phyloP scores from a whole-genome alignment of 768 basidiomycete genomes.

The Boletus subparvulus region DNA sequence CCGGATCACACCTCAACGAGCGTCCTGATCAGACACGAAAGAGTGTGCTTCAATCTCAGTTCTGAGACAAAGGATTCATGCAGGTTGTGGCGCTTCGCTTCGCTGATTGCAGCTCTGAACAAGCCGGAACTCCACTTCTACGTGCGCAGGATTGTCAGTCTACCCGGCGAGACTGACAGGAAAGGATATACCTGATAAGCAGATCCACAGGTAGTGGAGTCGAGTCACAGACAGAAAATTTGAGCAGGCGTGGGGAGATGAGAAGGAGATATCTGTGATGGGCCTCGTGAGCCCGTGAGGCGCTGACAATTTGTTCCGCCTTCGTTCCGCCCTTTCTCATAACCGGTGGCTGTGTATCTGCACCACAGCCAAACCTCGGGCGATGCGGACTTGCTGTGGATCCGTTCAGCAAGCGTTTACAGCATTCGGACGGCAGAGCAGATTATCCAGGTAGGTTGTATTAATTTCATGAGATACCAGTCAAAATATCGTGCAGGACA shows the following conservation, averaged over 20 bases:
- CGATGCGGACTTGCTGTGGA: neutral
- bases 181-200: slow-evolving; percentile 5
- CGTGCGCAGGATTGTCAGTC: neutral
- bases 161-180: neutral
- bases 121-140: neutral
- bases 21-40: neutral
- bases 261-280: slow-evolving; percentile 19
- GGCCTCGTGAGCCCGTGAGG: slow-evolving; percentile 1
- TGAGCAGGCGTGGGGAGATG: slow-evolving; percentile 14
- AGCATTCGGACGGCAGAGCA: neutral
- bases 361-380: neutral
- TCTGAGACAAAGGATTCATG: neutral
- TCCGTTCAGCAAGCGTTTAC: neutral
- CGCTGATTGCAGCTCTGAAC: neutral
- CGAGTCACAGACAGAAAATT: slow-evolving; percentile 13
- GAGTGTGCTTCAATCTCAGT: slow-evolving; percentile 4
- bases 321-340: neutral
- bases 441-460: neutral
- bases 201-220: slow-evolving; percentile 13
- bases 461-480: neutral
- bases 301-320: neutral
- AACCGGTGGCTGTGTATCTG: slow-evolving; percentile 27
- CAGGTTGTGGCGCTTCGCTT: slow-evolving; percentile 7
- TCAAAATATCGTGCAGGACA: neutral
- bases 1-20: neutral